Evolutionary conservation across 176 grass and related monocot genomes (phyloP), one percentile per base, ranked within the genome.

Genomic region (Triticum turgidum): DNA sequence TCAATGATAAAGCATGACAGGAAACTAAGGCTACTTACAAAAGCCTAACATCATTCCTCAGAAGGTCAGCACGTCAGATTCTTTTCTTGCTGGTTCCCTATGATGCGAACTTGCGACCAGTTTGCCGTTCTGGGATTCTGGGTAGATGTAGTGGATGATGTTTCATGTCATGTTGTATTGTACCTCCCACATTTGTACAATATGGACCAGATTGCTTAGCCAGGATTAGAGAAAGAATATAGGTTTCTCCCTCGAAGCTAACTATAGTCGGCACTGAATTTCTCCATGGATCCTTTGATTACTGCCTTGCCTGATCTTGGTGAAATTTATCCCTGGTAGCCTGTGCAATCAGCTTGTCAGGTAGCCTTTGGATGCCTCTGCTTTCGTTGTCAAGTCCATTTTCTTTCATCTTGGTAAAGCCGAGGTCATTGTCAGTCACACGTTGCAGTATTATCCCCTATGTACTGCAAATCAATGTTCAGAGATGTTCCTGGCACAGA

Each of bases 1-100:
- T 77, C 74, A 30, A 77, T 77, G 47, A 77, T 77, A 56, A 77
- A 77, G 47, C 74, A 77, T 77, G 74, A 96, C 52, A 92, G 94
- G 74, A 93, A 93, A 83, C 73, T 99, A 72, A 77, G 74, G 47
- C 86, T 91, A 84, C 89, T 91, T 7, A 80, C 80, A 65, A 78
- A 66, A 73, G 61, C 27, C 42, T 94, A 85, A 92, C 65, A 45
- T 77, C n/a, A 66, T 24, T 37, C 13, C 47, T 59, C 12, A 41
- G 33, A 83, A 65, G 80, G 20, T 61, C 9, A 65, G 66, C 62
- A 83, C 12, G 7, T 56, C 54, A 20, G 41, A 73, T 52, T 29
- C 27, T 29, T 79, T 52, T 17, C 7, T 73, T 79, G 33, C 68
- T 74, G 67, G 76, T 34, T 45, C 33, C 56, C 54, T 22, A 20